phyloP scores from a whole-genome alignment of 2,329 filamentous ascomycete species.

The Huntiella moniliformis region DNA sequence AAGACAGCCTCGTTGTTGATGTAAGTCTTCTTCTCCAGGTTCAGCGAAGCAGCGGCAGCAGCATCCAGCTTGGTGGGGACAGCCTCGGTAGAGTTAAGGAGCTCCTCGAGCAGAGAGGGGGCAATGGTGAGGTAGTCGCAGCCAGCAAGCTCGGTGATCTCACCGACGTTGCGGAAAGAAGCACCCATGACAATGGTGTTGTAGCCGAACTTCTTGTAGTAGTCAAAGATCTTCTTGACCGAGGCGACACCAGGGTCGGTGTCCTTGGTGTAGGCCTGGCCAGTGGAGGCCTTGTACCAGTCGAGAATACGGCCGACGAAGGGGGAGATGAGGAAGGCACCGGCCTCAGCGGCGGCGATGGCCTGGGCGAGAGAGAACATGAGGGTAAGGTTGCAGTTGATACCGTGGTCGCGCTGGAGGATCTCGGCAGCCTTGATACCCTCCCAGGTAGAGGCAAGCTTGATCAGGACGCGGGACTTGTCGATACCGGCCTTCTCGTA shows the following conservation, averaged over 20 bases:
- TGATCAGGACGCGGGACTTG: constrained; percentile 94
- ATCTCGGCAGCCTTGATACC: constrained; percentile 97
- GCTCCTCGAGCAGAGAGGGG: constrained; percentile 61
- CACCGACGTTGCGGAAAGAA: constrained; percentile 87
- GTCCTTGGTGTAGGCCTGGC: constrained; percentile 78
- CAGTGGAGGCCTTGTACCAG: constrained; percentile 93
- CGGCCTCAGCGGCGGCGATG: constrained; percentile 86
- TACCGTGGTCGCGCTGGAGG: constrained; percentile 82
- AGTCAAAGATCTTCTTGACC: constrained; percentile 92
- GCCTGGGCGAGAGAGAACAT: constrained; percentile 95
- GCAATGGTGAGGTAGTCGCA: constrained; percentile 93
- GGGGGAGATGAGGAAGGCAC: constrained; percentile 93
- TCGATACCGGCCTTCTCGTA: constrained; percentile 82
- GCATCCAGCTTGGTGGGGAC: constrained; percentile 91
- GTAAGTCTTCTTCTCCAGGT: constrained; percentile 80
- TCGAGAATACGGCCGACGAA: constrained; percentile 98
- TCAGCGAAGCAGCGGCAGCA: constrained; percentile 40
- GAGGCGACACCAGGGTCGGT: constrained; percentile 94
- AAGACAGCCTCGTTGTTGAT: constrained; percentile 75
- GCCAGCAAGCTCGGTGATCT: constrained; percentile 95
- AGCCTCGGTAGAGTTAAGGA: constrained; percentile 61
- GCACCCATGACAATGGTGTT: constrained; percentile 99
- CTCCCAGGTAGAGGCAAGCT: constrained; percentile 98
- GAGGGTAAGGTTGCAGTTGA: constrained; percentile 98
- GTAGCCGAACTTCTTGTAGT: constrained; percentile 99